Conservation (phyloP, 306 rosid species). For the Cucumis melo region DNA sequence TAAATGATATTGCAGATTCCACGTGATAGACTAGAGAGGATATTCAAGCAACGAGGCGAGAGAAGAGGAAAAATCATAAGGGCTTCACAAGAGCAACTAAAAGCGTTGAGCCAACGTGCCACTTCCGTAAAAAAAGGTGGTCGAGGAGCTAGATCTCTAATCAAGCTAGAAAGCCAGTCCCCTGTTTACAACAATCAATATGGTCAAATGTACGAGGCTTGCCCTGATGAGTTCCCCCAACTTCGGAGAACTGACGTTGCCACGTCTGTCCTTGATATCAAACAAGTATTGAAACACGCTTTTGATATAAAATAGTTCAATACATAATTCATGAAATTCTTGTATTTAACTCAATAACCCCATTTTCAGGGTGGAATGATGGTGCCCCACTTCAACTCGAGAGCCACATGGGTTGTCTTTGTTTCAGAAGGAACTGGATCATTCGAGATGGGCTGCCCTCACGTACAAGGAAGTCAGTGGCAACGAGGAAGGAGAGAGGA, state of each 20-base stretch:
- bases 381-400: constrained; percentile 34
- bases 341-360: neutral
- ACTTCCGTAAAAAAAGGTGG: constrained; percentile 9
- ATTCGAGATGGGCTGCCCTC: constrained; percentile 35
- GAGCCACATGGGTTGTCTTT: constrained; percentile 11
- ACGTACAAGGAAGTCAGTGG: neutral
- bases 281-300: constrained; percentile 9
- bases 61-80: constrained; percentile 8
- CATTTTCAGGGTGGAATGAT: constrained; percentile 24
- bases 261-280: constrained; percentile 11
- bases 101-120: constrained; percentile 20
- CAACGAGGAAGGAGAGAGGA: constrained; percentile 9
- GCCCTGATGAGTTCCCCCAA: constrained; percentile 25
- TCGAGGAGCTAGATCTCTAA: neutral
- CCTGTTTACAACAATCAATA: constrained; percentile 17
- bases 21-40: constrained; percentile 14
- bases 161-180: neutral
- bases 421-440: constrained; percentile 29
- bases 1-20: constrained; percentile 11
- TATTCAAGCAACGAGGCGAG: constrained; percentile 1
- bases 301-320: neutral
- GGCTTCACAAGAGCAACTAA: constrained; percentile 25
- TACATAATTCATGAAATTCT: neutral
- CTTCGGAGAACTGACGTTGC: constrained; percentile 22
- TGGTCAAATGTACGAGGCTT: constrained; percentile 24